Evolutionary conservation across 257 asterid genomes (phyloP).

Genomic region (Hygrophila difformis): DNA sequence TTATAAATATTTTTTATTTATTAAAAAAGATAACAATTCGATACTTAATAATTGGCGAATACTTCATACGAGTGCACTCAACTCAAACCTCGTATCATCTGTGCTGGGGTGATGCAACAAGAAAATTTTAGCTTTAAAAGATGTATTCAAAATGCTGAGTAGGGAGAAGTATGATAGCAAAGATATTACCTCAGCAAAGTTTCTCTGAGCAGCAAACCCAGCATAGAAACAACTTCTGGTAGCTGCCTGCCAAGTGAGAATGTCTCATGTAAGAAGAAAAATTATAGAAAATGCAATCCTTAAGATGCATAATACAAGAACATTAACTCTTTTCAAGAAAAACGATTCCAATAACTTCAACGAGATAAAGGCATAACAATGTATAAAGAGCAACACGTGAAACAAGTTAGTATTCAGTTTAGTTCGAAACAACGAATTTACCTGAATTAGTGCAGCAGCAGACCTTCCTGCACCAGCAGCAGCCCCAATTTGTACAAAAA

Average conservation of each 20-base stretch:
- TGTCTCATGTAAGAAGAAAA: conserved; percentile 17
- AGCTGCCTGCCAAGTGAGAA: conserved; percentile 59
- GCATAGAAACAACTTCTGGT: conserved; percentile 97
- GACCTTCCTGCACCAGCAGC: conserved; percentile 97
- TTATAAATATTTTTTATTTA: too few relatives aligned
- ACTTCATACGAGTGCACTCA: too few relatives aligned
- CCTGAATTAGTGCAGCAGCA: conserved; percentile 93
- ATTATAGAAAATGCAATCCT: neutral
- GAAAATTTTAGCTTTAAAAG: conserved; percentile 1
- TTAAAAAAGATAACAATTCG: too few relatives aligned
- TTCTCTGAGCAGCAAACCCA: conserved; percentile 98
- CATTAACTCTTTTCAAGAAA: conserved; percentile 12
- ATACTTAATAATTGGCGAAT: too few relatives aligned
- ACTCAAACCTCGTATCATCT: too few relatives aligned
- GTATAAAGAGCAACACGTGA: too few relatives aligned
- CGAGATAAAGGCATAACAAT: too few relatives aligned
- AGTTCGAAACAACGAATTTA: conserved; percentile 14
- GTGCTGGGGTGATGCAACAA: neutral
- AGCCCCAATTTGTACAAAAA: conserved; percentile 91
- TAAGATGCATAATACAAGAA: too few relatives aligned
- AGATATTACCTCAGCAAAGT: conserved; percentile 77
- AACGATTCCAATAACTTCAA: too few relatives aligned
- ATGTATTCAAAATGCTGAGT: neutral
- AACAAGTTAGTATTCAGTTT: neutral
- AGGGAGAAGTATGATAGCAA: conserved; percentile 1